Conservation (phyloP, 1,284 basidiomycete species). For the Pisolithus thermaeus region DNA sequence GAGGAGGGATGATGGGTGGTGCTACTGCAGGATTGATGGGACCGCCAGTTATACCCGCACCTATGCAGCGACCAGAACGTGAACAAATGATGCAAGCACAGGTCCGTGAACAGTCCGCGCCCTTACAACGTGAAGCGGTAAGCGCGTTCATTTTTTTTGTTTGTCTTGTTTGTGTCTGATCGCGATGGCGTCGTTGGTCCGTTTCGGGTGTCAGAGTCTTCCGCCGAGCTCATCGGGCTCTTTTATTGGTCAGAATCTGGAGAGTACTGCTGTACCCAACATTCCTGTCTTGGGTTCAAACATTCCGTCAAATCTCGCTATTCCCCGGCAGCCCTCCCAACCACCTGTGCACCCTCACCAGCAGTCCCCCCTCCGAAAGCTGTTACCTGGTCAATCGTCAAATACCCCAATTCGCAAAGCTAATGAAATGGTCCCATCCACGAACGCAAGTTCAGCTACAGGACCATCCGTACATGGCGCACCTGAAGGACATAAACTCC, state of each 20-base stretch:
- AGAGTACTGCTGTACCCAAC: conserved; percentile 9
- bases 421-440: conserved; percentile 17
- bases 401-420: conserved; percentile 20
- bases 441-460: conserved; percentile 14
- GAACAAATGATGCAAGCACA: conserved; percentile 22
- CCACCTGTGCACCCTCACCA: conserved; percentile 18
- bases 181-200: neutral
- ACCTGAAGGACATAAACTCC: conserved; percentile 26
- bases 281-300: conserved; percentile 1
- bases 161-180: neutral
- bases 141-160: conserved; percentile 1
- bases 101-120: conserved; percentile 19
- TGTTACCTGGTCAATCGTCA: conserved; percentile 18
- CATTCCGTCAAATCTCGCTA: conserved; percentile 9
- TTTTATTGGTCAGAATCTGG: conserved; percentile 21
- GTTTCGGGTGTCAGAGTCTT: conserved; percentile 15
- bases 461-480: conserved; percentile 24
- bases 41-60: conserved; percentile 24
- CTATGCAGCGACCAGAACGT: conserved; percentile 20
- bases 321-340: conserved; percentile 21
- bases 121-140: conserved; percentile 23
- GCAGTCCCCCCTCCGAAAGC: conserved; percentile 22
- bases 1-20: conserved; percentile 15
- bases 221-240: conserved; percentile 16
- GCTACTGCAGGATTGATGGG: conserved; percentile 19